Evolutionary conservation across 1,284 basidiomycete genomes (phyloP).

Genomic region (Athelia psychrophila): DNA sequence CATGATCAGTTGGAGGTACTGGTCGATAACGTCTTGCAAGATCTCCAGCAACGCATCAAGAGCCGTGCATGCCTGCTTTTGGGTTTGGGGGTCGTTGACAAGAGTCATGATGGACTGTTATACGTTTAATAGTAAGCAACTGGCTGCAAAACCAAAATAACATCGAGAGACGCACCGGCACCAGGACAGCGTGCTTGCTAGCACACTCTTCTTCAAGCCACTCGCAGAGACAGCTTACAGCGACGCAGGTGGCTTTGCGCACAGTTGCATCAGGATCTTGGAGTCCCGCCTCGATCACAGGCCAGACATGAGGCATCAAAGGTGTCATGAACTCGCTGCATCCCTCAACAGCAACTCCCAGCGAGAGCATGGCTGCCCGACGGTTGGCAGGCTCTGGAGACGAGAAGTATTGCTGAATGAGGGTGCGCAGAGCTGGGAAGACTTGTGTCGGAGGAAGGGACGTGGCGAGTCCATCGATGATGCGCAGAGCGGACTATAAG

Average conservation of each 20-base stretch:
- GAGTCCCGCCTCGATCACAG: constrained; percentile 89
- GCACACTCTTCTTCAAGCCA: constrained; percentile 96
- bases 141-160: neutral
- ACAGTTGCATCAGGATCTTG: constrained; percentile 84
- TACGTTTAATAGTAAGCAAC: neutral
- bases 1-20: constrained; percentile 96
- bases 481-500: constrained; percentile 83
- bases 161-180: constrained; percentile 65
- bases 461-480: constrained; percentile 93
- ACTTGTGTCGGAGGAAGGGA: constrained; percentile 94
- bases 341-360: constrained; percentile 96
- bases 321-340: constrained; percentile 98
- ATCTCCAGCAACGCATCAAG: constrained; percentile 97
- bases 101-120: constrained; percentile 82
- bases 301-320: constrained; percentile 92
- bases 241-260: constrained; percentile 92
- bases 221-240: constrained; percentile 96
- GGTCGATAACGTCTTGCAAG: constrained; percentile 85
- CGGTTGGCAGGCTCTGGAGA: constrained; percentile 78
- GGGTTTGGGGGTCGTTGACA: constrained; percentile 86
- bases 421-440: constrained; percentile 86
- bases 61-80: constrained; percentile 92
- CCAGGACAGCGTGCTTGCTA: constrained; percentile 78
- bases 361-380: constrained; percentile 93
- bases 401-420: constrained; percentile 83